Evolutionary conservation across 768 basidiomycete genomes (phyloP), one percentile per base, ranked within the genome.

Genomic region (Butyriboletus loyo): DNA sequence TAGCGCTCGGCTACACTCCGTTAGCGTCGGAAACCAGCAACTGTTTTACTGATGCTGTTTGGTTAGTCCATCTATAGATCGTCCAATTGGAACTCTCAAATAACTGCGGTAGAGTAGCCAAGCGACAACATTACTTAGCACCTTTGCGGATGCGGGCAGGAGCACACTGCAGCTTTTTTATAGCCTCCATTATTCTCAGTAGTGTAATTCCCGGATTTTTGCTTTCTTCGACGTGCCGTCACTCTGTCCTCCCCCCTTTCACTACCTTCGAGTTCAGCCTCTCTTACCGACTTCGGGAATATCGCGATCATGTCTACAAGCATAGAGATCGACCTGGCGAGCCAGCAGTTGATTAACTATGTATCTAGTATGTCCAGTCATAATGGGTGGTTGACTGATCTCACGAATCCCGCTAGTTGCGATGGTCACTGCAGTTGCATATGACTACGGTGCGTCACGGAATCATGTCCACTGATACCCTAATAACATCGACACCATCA

Each of bases 321-420:
- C 7, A 34, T 46, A 7, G 24, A 25, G 9, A 11, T 17, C 24
- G 38, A 27, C 2, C 30, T 57, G 24, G 48, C 38, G 15, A 46
- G 44, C n/a, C 38, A 54, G 5, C 35, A 47, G 21, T 8, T 55
- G 21, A 50, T 42, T 2, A 32, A 54, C n/a, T 57, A 49, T 24
- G 7, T 22, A 17, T 49, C 56, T 5, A 27, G 56, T 50, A 43
- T 4, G 53, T 46, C 15, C 19, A 9, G n/a, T 30, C 10, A 13
- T 38, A 2, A 28, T 28, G 9, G 2, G 5, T 32, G 35, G 35
- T 32, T 6, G 11, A 14, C 31, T 21, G 35, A 36, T 44, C 53
- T 50, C 2, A 50, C 19, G 7, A 22, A 13, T 14, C 14, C 7
- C 2, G 17, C 10, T 21, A 55, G 56, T 57, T 10, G 14, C 21